Evolutionary conservation across 176 grass and related monocot genomes (phyloP), one percentile per base, ranked within the genome.

Genomic region (Eragrostis nindensis): DNA sequence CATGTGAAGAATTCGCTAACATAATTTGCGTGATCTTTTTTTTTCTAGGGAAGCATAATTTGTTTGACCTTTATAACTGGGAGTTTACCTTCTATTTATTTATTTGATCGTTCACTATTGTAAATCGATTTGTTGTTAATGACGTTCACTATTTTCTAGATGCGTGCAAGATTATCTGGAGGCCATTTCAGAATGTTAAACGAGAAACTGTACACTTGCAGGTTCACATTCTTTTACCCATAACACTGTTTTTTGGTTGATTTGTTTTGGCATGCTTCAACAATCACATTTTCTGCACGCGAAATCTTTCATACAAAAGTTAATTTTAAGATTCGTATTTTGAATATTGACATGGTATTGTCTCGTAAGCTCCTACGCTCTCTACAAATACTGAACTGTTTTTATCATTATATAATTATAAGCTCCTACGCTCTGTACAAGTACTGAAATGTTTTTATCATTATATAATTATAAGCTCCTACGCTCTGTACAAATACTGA

Each of bases 121-220:
- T 68, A 86, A 70, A 70, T 53, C 41, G 6, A 68, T 84, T 78
- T 82, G 0, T 59, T 77, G 4, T 78, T 70, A 46, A 0, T 69
- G 32, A 60, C n/a, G n/a, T n/a, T n/a, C 38, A 77, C 75, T 3
- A 13, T n/a, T 25, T 26, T 86, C 46, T 83, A 98, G 95, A 98
- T 98, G 95, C 90, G 92, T 47, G 90, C 93, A 64, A 89, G 92
- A 78, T 87, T 98, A 88, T 87, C 88, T 81, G 95, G 92, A 84
- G 95, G 95, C 7, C 92, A 98, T 89, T 98, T 98, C 86, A 90
- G 91, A 83, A 97, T 97, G 94, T 75, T 94, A 80, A 97, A 97
- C 9, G 91, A 97, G 81, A 93, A 92, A 89, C 64, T 95, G 5
- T 95, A 98, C 63, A 98, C 95, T 61, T 95, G 92, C 95, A 95